Conservation (phyloP, 371 early-diverging fungal genomes). For the Mortierella sp. region DNA sequence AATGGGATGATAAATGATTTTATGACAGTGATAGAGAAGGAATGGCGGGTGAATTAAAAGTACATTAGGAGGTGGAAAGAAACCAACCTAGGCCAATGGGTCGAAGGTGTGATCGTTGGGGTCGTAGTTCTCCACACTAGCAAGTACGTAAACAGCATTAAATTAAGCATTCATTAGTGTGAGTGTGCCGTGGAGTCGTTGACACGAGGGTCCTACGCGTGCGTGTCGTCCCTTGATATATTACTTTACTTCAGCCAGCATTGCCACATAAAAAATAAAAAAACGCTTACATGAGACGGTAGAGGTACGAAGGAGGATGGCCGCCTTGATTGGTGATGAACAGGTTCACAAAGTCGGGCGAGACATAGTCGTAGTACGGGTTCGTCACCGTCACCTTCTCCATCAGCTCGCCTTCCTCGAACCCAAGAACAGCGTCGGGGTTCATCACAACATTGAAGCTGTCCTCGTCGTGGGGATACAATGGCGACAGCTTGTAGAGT, state of each 20-base stretch:
- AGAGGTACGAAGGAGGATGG: conserved; percentile 82
- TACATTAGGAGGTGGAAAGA: neutral
- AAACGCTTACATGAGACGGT: conserved; percentile 75
- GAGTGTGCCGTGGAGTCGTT: neutral
- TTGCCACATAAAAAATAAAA: neutral
- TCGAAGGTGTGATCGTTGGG: conserved; percentile 65
- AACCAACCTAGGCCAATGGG: conserved; percentile 9
- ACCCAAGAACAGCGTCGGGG: conserved; percentile 87
- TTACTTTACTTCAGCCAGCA: neutral
- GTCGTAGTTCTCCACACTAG: conserved; percentile 74
- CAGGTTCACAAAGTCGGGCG: conserved; percentile 88
- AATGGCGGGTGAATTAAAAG: neutral
- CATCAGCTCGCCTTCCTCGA: conserved; percentile 85
- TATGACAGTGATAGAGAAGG: neutral
- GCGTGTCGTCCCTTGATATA: neutral
- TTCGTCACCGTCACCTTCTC: conserved; percentile 85
- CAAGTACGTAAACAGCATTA: neutral
- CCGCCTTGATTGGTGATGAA: conserved; percentile 93
- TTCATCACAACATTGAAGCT: conserved; percentile 80
- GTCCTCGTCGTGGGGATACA: conserved; percentile 91
- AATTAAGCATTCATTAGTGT: neutral
- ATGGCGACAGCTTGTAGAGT: conserved; percentile 58
- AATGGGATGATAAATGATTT: neutral
- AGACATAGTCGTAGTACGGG: conserved; percentile 93
- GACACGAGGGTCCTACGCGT: neutral